phyloP scores from a whole-genome alignment of 1,139 yeast genomes.

The Magnusiomyces suaveolens region DNA sequence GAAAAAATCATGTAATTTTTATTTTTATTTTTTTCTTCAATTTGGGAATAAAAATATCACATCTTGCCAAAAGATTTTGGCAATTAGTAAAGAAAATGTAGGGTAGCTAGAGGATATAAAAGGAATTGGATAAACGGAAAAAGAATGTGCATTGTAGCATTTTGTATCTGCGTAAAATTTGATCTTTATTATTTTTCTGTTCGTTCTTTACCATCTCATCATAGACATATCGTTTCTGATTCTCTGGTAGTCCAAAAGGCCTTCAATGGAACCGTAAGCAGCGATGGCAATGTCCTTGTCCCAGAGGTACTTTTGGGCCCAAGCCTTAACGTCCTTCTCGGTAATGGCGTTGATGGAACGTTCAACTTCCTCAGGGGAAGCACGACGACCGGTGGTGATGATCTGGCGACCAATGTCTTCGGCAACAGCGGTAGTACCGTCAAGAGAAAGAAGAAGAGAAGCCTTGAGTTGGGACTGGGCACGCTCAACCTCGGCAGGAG shows the following conservation, averaged over 20 bases:
- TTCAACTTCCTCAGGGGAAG: constrained; percentile 88
- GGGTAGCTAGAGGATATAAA: neutral
- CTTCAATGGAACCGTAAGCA: constrained; percentile 72
- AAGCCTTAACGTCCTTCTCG: constrained; percentile 66
- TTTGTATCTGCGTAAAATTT: too few relatives aligned
- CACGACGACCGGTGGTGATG: constrained; percentile 85
- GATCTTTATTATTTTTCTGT: too few relatives aligned
- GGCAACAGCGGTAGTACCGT: constrained; percentile 91
- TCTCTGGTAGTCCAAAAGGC: constrained; percentile 51
- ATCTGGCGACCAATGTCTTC: constrained; percentile 97
- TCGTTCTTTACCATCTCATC: constrained; percentile 12
- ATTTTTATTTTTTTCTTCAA: neutral
- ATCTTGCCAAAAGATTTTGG: too few relatives aligned
- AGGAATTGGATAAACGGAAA: neutral
- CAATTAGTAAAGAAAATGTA: neutral
- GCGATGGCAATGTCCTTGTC: constrained; percentile 81
- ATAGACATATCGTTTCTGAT: constrained; percentile 38
- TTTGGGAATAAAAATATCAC: neutral
- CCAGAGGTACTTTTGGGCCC: constrained; percentile 80
- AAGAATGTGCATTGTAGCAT: neutral
- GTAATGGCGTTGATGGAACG: constrained; percentile 71
- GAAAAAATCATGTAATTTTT: neutral
- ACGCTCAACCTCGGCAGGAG: constrained; percentile 81
- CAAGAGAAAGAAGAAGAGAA: constrained; percentile 74
- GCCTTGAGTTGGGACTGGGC: constrained; percentile 95